Conservation (phyloP, 1,284 basidiomycete genomes). For the Psilocybe mexicana region DNA sequence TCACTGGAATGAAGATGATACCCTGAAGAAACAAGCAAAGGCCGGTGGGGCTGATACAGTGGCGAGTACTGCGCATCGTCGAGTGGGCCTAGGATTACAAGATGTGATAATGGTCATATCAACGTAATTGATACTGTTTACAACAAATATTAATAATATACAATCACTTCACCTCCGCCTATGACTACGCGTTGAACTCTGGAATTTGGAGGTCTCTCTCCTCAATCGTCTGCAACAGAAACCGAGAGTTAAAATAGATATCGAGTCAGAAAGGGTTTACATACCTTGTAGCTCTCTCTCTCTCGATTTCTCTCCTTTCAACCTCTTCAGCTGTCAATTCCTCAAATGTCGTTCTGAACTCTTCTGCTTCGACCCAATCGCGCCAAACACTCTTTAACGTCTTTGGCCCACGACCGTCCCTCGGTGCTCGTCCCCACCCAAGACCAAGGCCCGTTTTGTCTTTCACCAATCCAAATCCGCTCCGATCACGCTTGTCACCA, state of each 20-base stretch:
- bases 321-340: constrained; percentile 89
- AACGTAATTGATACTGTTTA: constrained; percentile 1
- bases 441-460: constrained; percentile 78
- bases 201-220: constrained; percentile 76
- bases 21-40: neutral
- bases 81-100: neutral
- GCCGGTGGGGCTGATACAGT: neutral
- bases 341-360: constrained; percentile 90
- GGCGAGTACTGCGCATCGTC: neutral
- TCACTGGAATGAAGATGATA: neutral
- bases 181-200: constrained; percentile 25
- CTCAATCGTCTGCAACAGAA: constrained; percentile 56
- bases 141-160: constrained; percentile 21
- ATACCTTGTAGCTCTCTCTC: constrained; percentile 71
- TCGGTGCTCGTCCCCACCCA: constrained; percentile 67
- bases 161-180: constrained; percentile 26
- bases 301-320: constrained; percentile 81
- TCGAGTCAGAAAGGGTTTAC: constrained; percentile 16
- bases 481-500: constrained; percentile 42
- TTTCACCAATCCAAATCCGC: constrained; percentile 57
- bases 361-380: constrained; percentile 91
- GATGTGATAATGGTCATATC: neutral
- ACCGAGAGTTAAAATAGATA: neutral
- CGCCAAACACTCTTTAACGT: constrained; percentile 89
- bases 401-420: constrained; percentile 77